A percentile compares a stretch with the other conserved stretches of the same genome.
phyloP scores from a whole-genome alignment of 129 eudicot genomes.

The Centaurea solstitialis region DNA sequence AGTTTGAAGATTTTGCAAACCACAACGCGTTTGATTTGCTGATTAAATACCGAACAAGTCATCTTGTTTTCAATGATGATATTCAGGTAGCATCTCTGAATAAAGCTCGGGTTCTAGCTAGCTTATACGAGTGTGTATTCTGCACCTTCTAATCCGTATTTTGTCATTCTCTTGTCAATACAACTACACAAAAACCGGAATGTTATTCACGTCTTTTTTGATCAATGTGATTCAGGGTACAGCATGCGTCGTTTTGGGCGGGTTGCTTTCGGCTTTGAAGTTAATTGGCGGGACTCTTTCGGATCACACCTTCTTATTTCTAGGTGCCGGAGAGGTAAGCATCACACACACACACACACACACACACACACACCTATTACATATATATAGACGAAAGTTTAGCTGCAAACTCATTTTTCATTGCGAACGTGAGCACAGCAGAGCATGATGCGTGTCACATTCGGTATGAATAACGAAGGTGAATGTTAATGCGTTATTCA shows the following conservation, averaged over 20 bases:
- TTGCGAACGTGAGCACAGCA: no score
- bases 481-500: no score
- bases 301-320: constrained; percentile 79
- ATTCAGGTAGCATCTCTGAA: constrained; percentile 63
- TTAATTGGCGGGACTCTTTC: constrained; percentile 70
- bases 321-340: constrained; percentile 91
- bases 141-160: neutral
- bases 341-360: no score
- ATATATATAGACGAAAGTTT: no score
- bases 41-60: constrained; percentile 71
- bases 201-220: neutral
- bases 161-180: neutral
- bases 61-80: constrained; percentile 96
- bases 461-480: no score
- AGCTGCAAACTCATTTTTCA: no score
- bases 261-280: constrained; percentile 66
- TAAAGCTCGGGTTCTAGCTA: neutral
- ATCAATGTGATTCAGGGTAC: constrained; percentile 57
- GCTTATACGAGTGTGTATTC: no score
- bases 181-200: neutral
- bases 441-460: no score
- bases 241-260: constrained; percentile 82
- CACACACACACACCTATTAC: no score
- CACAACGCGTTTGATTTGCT: constrained; percentile 95
- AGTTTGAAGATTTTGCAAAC: constrained; percentile 98